A percentile compares a stretch with the other conserved stretches of the same genome.
These are phyloP conservation scores for Phytophthora fragariae DNA, from an alignment of 352 stramenopile genomes.

Conservation along the genomic window DNA sequence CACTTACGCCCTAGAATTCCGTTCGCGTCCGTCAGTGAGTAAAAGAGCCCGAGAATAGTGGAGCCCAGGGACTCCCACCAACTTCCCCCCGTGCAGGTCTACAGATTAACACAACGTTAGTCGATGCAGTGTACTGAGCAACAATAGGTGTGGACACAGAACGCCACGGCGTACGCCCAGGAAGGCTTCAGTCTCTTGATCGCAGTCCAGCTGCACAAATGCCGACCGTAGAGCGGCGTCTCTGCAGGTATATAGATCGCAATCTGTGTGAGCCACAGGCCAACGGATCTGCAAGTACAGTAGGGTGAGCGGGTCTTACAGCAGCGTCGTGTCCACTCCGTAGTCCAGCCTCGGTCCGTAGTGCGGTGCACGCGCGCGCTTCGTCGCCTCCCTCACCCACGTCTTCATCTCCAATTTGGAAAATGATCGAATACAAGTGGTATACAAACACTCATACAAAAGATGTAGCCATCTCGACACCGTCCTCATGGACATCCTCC, in stretches of 20 bases:
- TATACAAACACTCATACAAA: not conserved
- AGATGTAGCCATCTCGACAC: not conserved
- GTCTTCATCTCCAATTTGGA: conserved; percentile 66
- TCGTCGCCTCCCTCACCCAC: conserved; percentile 74
- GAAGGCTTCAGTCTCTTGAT: conserved; percentile 78
- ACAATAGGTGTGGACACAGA: not conserved
- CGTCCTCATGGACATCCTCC: not conserved
- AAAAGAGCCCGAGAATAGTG: conserved; percentile 78
- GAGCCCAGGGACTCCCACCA: conserved; percentile 74
- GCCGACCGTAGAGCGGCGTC: conserved; percentile 64
- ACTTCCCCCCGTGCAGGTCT: conserved; percentile 82
- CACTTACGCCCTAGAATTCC: conserved; percentile 83
- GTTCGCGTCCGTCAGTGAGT: conserved; percentile 85
- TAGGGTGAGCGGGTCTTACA: conserved; percentile 43
- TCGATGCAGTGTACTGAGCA: not conserved
- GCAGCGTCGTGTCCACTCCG: conserved; percentile 50
- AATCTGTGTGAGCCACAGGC: not conserved
- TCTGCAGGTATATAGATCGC: conserved; percentile 34
- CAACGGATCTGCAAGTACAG: not conserved
- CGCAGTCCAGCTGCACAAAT: conserved; percentile 79
- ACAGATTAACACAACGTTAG: conserved; percentile 2
- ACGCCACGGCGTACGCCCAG: conserved; percentile 53
- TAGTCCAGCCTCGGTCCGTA: conserved; percentile 72
- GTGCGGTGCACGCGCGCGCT: conserved; percentile 54
- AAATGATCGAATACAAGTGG: not conserved